phyloP scores from a whole-genome alignment of 441 rosid species.

The Gossypium lobatum region DNA sequence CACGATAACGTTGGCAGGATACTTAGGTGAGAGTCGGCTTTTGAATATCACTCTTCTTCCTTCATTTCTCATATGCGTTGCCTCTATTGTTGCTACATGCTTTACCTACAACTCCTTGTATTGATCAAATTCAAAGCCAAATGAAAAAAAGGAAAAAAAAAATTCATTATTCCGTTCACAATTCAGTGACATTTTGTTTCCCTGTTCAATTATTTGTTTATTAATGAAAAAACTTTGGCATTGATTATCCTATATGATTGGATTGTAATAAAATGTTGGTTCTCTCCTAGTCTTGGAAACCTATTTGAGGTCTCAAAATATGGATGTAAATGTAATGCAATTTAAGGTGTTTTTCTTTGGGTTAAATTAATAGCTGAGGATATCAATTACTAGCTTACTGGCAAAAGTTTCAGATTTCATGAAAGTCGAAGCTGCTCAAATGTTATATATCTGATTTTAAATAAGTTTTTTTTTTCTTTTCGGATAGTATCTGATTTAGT shows the following conservation, averaged over 20 bases:
- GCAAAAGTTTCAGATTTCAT: no score
- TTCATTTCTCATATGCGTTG: conserved; percentile 61
- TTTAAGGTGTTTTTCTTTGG: background rate
- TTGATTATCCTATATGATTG: conserved; percentile 16
- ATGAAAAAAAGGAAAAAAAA: background rate
- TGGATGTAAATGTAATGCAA: background rate
- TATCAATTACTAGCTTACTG: no score
- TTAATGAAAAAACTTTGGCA: conserved; percentile 5
- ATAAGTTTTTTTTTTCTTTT: no score
- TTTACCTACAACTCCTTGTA: conserved; percentile 90
- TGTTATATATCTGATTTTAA: no score
- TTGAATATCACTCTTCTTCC: conserved; percentile 86
- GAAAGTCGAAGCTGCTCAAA: no score
- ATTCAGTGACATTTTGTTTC: background rate
- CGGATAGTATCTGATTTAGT: no score
- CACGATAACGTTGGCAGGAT: conserved; percentile 89
- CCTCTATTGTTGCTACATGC: conserved; percentile 79
- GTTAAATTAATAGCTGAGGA: background rate
- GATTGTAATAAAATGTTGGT: conserved; percentile 6
- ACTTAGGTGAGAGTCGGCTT: conserved; percentile 56
- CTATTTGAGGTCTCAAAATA: background rate
- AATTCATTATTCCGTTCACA: conserved; percentile 7
- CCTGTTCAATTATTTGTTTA: conserved; percentile 8
- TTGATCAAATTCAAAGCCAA: conserved; percentile 23
- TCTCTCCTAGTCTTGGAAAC: background rate